phyloP scores from a whole-genome alignment of 148 eudicot species.

The Gaultheria prostrata region DNA sequence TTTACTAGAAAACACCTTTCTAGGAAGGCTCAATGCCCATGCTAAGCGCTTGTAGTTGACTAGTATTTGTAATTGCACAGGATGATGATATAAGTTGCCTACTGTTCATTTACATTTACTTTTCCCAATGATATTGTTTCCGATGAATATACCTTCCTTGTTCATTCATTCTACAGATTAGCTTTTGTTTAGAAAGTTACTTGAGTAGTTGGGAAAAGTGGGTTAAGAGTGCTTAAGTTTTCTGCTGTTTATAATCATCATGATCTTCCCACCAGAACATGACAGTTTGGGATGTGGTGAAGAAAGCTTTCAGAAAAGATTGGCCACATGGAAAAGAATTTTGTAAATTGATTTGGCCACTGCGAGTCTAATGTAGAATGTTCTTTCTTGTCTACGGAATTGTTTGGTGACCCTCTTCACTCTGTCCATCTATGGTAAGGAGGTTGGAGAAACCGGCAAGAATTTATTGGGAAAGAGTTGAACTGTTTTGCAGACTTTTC shows the following conservation, averaged over 20 bases:
- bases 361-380: not conserved
- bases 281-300: not conserved
- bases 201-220: not conserved
- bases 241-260: not conserved
- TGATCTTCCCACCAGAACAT: not conserved
- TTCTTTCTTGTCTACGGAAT: not conserved
- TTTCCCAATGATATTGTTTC: not conserved
- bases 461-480: slow-evolving; percentile 4
- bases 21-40: not conserved
- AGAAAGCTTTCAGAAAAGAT: not conserved
- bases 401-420: not conserved
- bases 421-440: not conserved
- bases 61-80: not conserved
- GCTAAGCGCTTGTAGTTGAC: not conserved
- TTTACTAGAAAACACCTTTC: not conserved
- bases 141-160: not conserved
- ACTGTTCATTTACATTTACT: not conserved
- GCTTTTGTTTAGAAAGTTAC: not conserved
- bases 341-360: not conserved
- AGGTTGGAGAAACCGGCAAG: not conserved
- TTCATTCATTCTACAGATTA: not conserved
- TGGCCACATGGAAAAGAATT: not conserved
- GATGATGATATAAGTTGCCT: not conserved
- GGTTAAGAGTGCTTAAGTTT: not conserved
- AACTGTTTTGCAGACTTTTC: not conserved